phyloP scores from a whole-genome alignment of 306 rosid species.

The Castanea sativa region DNA sequence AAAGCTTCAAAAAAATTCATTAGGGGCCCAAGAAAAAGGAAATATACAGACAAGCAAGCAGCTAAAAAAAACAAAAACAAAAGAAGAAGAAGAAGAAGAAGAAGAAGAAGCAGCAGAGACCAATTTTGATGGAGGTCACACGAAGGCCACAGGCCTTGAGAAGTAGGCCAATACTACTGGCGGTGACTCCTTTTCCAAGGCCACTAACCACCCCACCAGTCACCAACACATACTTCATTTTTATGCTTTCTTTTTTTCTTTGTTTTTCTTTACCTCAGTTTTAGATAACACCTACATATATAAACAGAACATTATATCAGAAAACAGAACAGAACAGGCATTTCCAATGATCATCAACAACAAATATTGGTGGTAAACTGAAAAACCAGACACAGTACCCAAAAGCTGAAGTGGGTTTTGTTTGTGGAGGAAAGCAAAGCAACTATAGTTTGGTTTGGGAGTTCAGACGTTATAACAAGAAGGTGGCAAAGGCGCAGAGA shows the following conservation, averaged over 20 bases:
- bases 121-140: constrained; percentile 88
- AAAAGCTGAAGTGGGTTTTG: background rate
- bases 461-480: constrained; percentile 13
- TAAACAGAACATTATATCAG: background rate
- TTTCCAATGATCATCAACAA: background rate
- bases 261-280: background rate
- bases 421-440: background rate
- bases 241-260: background rate
- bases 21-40: background rate
- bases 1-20: background rate
- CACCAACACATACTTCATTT: constrained; percentile 87
- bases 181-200: constrained; percentile 93
- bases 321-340: background rate
- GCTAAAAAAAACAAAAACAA: background rate
- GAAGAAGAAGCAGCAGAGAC: constrained; percentile 40
- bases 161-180: constrained; percentile 90
- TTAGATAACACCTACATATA: background rate
- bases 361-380: background rate
- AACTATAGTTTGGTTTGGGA: background rate
- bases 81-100: background rate
- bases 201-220: constrained; percentile 98
- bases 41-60: background rate
- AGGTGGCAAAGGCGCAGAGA: constrained; percentile 16
- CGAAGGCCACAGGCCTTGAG: constrained; percentile 92
- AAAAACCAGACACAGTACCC: background rate